phyloP scores from a whole-genome alignment of 768 basidiomycete genomes.

The Leccinum imitatum region DNA sequence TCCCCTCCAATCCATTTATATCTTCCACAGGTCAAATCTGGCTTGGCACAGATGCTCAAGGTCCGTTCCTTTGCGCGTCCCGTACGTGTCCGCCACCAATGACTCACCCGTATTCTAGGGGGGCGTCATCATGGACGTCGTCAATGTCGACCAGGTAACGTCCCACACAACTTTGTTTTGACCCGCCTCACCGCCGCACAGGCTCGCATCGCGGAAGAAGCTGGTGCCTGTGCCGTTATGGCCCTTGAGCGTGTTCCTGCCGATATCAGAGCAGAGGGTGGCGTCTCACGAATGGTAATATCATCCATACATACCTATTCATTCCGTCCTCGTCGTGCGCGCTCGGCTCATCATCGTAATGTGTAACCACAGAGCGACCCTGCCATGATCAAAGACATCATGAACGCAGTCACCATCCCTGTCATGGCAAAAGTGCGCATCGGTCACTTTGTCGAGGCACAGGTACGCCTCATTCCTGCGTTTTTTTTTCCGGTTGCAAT shows the following conservation, averaged over 20 bases:
- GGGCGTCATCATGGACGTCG: slow-evolving; percentile 95
- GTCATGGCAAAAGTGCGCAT: slow-evolving; percentile 97
- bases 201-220: slow-evolving; percentile 96
- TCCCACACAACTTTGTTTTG: slow-evolving; percentile 5
- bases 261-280: slow-evolving; percentile 88
- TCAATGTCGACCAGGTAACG: slow-evolving; percentile 66
- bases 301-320: neutral
- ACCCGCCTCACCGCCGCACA: slow-evolving; percentile 30
- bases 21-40: slow-evolving; percentile 75
- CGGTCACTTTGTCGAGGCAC: slow-evolving; percentile 97
- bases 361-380: slow-evolving; percentile 74
- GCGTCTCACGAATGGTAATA: slow-evolving; percentile 93
- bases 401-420: slow-evolving; percentile 91
- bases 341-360: neutral
- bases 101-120: slow-evolving; percentile 43
- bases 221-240: slow-evolving; percentile 98
- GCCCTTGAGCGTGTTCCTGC: slow-evolving; percentile 93
- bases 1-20: neutral
- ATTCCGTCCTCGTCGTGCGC: neutral
- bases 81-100: neutral
- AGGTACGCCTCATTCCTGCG: slow-evolving; percentile 44
- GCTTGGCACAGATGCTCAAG: slow-evolving; percentile 97
- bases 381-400: slow-evolving; percentile 94
- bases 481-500: neutral
- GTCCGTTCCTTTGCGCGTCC: slow-evolving; percentile 35